A percentile compares a stretch with the other conserved stretches of the same genome.
Evolutionary conservation across 2,329 filamentous ascomycete genomes (phyloP).

Genomic region (Apiospora phragmitis): DNA sequence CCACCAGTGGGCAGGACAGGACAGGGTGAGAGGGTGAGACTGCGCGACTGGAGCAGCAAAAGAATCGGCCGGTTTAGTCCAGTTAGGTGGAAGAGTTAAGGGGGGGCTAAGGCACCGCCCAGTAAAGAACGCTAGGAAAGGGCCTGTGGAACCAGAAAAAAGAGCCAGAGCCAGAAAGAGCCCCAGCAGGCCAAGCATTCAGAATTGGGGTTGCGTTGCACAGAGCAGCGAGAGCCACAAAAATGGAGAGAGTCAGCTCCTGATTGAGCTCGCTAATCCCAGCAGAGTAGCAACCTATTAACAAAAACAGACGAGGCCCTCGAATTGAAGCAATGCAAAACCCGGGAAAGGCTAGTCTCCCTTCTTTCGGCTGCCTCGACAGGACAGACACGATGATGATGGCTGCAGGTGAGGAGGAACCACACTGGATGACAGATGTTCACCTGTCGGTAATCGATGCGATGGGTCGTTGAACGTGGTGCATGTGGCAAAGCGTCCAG

Average conservation of each 20-base stretch:
- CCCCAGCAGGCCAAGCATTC: conserved; percentile 1
- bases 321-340: conserved; percentile 6
- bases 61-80: conserved; percentile 2
- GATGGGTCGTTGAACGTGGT: background rate
- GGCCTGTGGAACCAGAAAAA: background rate
- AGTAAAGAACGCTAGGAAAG: conserved; percentile 1
- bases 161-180: background rate
- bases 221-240: conserved; percentile 8
- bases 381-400: background rate
- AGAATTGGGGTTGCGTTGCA: conserved; percentile 9
- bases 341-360: background rate
- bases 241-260: conserved; percentile 5
- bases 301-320: background rate
- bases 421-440: background rate
- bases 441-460: background rate
- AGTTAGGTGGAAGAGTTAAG: conserved; percentile 3
- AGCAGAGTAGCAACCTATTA: background rate
- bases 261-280: background rate
- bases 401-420: background rate
- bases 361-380: background rate
- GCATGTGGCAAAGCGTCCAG: background rate
- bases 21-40: background rate
- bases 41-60: conserved; percentile 1
- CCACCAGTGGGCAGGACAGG: background rate
- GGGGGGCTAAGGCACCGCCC: conserved; percentile 3